Base-by-base conservation (phyloP, 208 protist species). In the Acanthamoeba royreba region DNA sequence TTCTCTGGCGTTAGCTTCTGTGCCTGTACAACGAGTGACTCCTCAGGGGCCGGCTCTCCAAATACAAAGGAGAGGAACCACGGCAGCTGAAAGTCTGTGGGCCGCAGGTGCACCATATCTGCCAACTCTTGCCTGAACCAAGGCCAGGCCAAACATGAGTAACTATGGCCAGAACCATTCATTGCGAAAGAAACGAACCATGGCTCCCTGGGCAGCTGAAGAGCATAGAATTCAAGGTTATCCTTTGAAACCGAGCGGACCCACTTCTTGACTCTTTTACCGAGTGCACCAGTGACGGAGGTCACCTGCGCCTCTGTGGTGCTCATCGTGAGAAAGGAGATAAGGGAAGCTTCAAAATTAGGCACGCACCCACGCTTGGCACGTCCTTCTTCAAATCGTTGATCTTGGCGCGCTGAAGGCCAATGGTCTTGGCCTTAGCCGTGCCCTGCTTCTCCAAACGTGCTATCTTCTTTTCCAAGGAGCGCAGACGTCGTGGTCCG, bases 311-410 rank as follows among this genome's bases (percentile, higher is more conserved):
- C 46, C 49, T 74, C 86, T 74, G 43, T 25, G 11, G 15, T 5
- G 42, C 13, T 7, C 9, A 83, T 7, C 13, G 28, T 33, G 28
- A 43, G 11, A 83, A 83, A 7, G 72, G 22, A 40, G 25, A 83
- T 46, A 83, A 25, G 43, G 72, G 72, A 83, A 25, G 25, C 22
- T 77, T 77, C 69, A 17, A 79, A 58, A 58, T 15, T 25, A 17
- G 52, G 13, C 49, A 77, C 66, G 66, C 22, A 88, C 79, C 79
- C 0, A 92, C 58, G 55, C 53, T 40, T 15, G 86, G 86, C 0
- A 92, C 42, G 58, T 92, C 86, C 55, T 92, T 92, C 58, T 63
- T 92, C 35, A 92, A 40, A 25, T 92, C 86, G 86, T 92, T 92
- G 58, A 92, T 92, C 55, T 92, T 63, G 55, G 86, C 86, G 47